phyloP scores from a whole-genome alignment of 352 stramenopile species.

The Aphanomyces euteiches region DNA sequence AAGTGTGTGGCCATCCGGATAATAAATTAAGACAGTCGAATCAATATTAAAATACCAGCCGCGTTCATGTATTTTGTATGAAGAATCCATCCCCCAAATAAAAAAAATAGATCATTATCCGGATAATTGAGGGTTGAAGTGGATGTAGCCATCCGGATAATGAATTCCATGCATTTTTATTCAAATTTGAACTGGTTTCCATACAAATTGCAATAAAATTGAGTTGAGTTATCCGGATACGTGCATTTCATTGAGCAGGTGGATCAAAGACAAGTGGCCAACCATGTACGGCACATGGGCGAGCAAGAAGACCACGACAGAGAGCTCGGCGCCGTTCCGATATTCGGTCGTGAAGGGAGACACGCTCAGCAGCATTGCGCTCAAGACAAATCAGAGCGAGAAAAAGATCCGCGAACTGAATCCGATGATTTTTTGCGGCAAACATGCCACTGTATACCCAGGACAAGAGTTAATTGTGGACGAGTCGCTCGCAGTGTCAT shows the following conservation, averaged over 20 bases:
- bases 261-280: background rate
- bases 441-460: constrained; percentile 52
- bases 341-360: constrained; percentile 67
- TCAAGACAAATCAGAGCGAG: constrained; percentile 60
- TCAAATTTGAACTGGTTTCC: background rate
- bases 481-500: constrained; percentile 47
- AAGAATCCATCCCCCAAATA: too few relatives aligned
- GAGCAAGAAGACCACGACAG: constrained; percentile 26
- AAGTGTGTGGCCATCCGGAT: too few relatives aligned
- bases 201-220: constrained; percentile 1
- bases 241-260: background rate
- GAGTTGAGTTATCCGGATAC: constrained; percentile 5
- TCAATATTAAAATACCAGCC: too few relatives aligned
- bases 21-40: too few relatives aligned
- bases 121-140: background rate
- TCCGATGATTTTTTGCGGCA: constrained; percentile 48
- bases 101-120: too few relatives aligned
- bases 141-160: constrained; percentile 10
- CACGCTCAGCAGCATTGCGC: constrained; percentile 57
- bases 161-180: background rate
- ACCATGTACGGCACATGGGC: constrained; percentile 29
- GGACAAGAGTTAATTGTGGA: constrained; percentile 77
- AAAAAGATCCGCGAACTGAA: constrained; percentile 59
- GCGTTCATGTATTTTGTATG: too few relatives aligned
- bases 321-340: constrained; percentile 43